These are phyloP conservation scores for Ulota crispa DNA, from an alignment of 225 moss, liverwort and hornwort genomes.

Conservation along the genomic window DNA sequence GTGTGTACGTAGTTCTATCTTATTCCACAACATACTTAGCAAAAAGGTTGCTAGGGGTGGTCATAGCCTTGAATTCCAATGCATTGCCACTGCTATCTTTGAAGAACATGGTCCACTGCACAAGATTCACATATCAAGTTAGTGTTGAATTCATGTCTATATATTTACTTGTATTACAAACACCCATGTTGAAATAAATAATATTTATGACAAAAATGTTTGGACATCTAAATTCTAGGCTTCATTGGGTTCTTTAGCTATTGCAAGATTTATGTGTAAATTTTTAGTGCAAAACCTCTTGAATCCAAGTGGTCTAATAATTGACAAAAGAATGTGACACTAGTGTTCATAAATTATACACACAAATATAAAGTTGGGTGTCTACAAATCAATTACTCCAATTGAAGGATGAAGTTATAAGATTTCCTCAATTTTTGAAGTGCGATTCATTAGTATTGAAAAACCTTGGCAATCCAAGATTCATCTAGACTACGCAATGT, in stretches of 20 bases:
- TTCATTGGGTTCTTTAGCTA: no score
- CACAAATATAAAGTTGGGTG: neutral
- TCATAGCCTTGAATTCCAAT: slow-evolving; percentile 65
- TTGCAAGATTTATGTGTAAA: no score
- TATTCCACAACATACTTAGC: slow-evolving; percentile 53
- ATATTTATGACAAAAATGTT: no score
- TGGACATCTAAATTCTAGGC: no score
- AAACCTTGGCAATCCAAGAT: neutral
- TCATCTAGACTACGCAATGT: neutral
- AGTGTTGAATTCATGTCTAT: neutral
- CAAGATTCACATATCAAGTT: neutral
- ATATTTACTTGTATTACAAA: no score
- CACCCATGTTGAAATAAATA: no score
- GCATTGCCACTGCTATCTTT: slow-evolving; percentile 65
- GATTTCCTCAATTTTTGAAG: neutral
- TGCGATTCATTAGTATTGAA: neutral
- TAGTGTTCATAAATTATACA: no score
- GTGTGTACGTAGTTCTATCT: neutral
- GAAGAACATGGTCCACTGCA: slow-evolving; percentile 74
- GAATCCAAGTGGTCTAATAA: no score
- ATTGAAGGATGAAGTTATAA: neutral
- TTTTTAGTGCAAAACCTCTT: no score
- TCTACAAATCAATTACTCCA: no score
- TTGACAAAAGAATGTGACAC: no score
- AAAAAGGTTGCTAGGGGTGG: slow-evolving; percentile 56